A percentile compares a stretch with the other conserved stretches of the same genome.
These are phyloP conservation scores for Mycosphaerella arachidis DNA, from an alignment of 2,329 filamentous ascomycete genomes.

Conservation along the genomic window DNA sequence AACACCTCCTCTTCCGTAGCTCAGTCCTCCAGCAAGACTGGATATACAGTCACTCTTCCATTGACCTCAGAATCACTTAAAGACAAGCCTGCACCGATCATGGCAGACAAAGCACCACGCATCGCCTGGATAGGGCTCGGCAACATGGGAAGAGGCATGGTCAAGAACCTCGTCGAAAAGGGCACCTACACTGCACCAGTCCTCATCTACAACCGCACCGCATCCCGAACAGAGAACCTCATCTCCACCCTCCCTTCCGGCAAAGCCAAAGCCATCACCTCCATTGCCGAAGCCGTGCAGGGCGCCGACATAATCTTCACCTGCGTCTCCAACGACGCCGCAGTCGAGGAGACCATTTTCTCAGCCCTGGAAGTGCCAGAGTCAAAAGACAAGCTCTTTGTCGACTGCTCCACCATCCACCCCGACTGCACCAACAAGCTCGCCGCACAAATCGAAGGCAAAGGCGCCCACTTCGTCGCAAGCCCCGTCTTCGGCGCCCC, in stretches of 20 bases:
- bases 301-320: slow-evolving; percentile 75
- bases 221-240: slow-evolving; percentile 60
- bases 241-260: slow-evolving; percentile 55
- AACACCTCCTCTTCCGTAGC: too few species aligned
- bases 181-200: slow-evolving; percentile 66
- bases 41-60: neutral
- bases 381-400: slow-evolving; percentile 74
- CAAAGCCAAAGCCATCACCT: slow-evolving; percentile 60
- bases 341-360: slow-evolving; percentile 60
- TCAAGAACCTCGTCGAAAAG: slow-evolving; percentile 76
- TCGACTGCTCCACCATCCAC: slow-evolving; percentile 85
- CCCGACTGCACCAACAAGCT: slow-evolving; percentile 71
- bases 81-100: neutral
- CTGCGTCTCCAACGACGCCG: slow-evolving; percentile 73
- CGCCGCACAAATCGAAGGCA: slow-evolving; percentile 52
- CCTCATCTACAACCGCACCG: slow-evolving; percentile 75
- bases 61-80: neutral
- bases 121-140: slow-evolving; percentile 78
- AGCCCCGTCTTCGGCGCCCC: slow-evolving; percentile 70
- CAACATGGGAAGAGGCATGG: slow-evolving; percentile 85
- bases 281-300: slow-evolving; percentile 61
- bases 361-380: slow-evolving; percentile 50
- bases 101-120: slow-evolving; percentile 21
- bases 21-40: neutral
- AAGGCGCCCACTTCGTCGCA: slow-evolving; percentile 70